These are phyloP conservation scores for Dendryphion nanum DNA, from an alignment of 2,329 filamentous ascomycete species.

Conservation along the genomic window DNA sequence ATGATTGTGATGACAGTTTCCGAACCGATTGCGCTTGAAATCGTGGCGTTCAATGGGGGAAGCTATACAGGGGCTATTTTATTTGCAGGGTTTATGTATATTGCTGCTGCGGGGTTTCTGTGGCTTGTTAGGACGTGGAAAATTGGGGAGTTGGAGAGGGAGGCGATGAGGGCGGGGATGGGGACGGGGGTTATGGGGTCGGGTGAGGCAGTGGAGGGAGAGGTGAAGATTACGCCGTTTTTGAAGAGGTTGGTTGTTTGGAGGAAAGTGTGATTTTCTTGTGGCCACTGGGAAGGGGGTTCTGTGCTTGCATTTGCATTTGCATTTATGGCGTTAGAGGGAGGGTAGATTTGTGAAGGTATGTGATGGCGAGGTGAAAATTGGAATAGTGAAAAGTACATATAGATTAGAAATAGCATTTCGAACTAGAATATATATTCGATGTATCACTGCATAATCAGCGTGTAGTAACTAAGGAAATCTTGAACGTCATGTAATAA, in stretches of 20 bases:
- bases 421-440: not conserved
- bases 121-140: slow-evolving; percentile 61
- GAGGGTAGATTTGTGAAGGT: not conserved
- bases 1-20: slow-evolving; percentile 35
- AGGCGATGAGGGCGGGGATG: slow-evolving; percentile 32
- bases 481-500: too few relatives aligned
- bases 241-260: slow-evolving; percentile 30
- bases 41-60: slow-evolving; percentile 48
- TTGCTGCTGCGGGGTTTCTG: slow-evolving; percentile 54
- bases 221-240: slow-evolving; percentile 23
- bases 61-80: slow-evolving; percentile 59
- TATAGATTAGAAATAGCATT: not conserved
- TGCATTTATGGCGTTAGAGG: too few relatives aligned
- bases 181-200: slow-evolving; percentile 20
- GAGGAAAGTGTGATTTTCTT: slow-evolving; percentile 22
- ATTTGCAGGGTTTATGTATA: slow-evolving; percentile 62
- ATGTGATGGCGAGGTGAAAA: too few relatives aligned
- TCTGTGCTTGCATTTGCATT: slow-evolving; percentile 2
- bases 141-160: slow-evolving; percentile 52
- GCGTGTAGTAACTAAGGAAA: too few relatives aligned
- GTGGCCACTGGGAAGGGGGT: not conserved
- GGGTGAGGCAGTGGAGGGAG: slow-evolving; percentile 1
- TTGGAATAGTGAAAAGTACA: not conserved
- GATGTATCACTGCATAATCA: too few relatives aligned
- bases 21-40: slow-evolving; percentile 56